Conservation (phyloP, 257 asterid species). For the Mitragyna speciosa region DNA sequence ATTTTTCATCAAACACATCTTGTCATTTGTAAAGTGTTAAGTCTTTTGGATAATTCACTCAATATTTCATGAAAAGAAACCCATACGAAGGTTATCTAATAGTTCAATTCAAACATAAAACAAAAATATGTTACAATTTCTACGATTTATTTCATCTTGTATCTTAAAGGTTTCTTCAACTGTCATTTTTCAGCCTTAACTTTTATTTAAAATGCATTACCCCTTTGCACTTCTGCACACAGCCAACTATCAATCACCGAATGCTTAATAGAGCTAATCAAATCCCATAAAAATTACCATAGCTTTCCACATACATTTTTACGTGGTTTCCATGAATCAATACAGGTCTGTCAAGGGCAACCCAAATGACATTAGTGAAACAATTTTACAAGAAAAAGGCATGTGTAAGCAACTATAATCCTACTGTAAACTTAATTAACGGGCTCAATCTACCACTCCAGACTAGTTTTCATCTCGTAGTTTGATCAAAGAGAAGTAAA, state of each 20-base stretch:
- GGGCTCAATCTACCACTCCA: neutral
- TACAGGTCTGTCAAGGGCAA: neutral
- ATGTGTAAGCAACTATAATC: neutral
- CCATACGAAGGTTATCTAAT: neutral
- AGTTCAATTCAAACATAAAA: neutral
- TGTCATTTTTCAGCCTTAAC: neutral
- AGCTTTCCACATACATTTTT: neutral
- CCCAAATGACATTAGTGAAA: too few relatives aligned
- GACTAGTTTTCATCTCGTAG: too few relatives aligned
- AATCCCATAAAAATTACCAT: neutral
- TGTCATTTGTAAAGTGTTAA: neutral
- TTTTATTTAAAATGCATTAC: neutral
- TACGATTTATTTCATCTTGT: neutral
- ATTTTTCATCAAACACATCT: neutral
- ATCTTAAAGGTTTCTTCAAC: neutral
- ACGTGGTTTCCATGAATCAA: neutral
- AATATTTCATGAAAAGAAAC: neutral
- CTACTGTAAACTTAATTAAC: neutral
- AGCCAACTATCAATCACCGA: neutral
- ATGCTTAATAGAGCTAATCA: neutral
- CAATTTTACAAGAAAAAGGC: neutral
- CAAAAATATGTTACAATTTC: neutral
- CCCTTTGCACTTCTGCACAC: neutral
- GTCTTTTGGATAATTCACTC: neutral
- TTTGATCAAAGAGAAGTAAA: too few relatives aligned